These are phyloP conservation scores for Flaveria linearis DNA, from an alignment of 129 eudicot genomes.

Conservation along the genomic window DNA sequence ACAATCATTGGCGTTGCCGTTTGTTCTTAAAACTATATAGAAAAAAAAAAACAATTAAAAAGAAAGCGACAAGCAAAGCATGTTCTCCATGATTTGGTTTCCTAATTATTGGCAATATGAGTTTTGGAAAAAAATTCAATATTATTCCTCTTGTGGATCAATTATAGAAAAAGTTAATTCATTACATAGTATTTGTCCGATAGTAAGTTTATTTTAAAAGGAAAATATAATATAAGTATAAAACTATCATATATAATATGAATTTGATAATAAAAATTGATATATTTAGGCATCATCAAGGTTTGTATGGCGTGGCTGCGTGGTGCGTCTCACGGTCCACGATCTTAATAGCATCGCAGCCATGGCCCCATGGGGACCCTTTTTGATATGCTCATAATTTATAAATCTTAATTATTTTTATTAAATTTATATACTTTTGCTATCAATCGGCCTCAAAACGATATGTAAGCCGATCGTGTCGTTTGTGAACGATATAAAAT, in stretches of 20 bases:
- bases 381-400: not conserved
- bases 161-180: not conserved
- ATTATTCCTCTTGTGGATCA: not conserved
- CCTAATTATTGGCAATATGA: constrained; percentile 32
- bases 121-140: not conserved
- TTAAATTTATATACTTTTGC: no score
- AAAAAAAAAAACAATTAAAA: constrained; percentile 12
- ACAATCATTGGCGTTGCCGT: not conserved
- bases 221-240: not conserved
- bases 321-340: constrained; percentile 24
- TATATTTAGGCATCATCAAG: not conserved
- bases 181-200: not conserved
- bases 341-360: constrained; percentile 26
- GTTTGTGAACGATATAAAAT: no score
- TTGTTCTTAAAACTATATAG: not conserved
- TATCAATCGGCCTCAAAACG: no score
- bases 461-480: no score
- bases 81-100: constrained; percentile 33
- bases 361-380: constrained; percentile 25
- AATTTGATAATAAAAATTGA: not conserved
- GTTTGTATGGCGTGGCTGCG: constrained; percentile 28
- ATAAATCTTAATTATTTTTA: not conserved
- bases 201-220: not conserved
- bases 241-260: not conserved
- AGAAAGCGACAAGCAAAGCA: constrained; percentile 35